phyloP scores from a whole-genome alignment of 805 yeast genomes.

The Candida hungchunana region DNA sequence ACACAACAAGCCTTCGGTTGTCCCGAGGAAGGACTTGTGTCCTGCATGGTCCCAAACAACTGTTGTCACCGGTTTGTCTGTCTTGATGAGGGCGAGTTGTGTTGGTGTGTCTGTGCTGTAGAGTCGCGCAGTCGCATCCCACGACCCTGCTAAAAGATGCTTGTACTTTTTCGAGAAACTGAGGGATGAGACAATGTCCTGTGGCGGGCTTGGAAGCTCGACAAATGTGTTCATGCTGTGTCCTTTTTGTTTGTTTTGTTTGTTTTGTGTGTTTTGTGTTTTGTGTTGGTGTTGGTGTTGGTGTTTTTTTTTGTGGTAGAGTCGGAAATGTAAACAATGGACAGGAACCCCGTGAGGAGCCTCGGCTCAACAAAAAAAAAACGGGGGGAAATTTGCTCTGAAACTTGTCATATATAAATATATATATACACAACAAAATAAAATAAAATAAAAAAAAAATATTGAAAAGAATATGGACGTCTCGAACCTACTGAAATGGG shows the following conservation, averaged over 20 bases:
- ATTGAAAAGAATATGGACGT: no score
- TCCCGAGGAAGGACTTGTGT: constrained; percentile 40
- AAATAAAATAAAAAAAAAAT: no score
- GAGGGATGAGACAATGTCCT: constrained; percentile 41
- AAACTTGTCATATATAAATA: no score
- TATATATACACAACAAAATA: no score
- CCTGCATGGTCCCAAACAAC: constrained; percentile 21
- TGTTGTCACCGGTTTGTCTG: constrained; percentile 18
- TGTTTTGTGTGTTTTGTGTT: no score
- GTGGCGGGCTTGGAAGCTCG: constrained; percentile 26
- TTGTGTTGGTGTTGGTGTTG: no score
- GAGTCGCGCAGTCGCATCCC: constrained; percentile 51
- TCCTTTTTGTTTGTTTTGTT: no score
- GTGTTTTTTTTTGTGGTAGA: no score
- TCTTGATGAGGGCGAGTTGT: constrained; percentile 24
- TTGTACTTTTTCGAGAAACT: constrained; percentile 32
- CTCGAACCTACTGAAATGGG: constrained; percentile 31
- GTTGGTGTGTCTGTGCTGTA: constrained; percentile 30
- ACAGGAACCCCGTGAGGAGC: no score
- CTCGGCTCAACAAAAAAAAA: no score
- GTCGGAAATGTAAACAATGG: no score
- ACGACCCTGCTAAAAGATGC: constrained; percentile 48
- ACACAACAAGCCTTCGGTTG: constrained; percentile 50
- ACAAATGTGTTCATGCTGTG: no score
- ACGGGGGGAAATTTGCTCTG: not conserved